These are phyloP conservation scores for Plasmodium cynomolgi DNA, from an alignment of 169 alveolate genomes.

Conservation along the genomic window DNA sequence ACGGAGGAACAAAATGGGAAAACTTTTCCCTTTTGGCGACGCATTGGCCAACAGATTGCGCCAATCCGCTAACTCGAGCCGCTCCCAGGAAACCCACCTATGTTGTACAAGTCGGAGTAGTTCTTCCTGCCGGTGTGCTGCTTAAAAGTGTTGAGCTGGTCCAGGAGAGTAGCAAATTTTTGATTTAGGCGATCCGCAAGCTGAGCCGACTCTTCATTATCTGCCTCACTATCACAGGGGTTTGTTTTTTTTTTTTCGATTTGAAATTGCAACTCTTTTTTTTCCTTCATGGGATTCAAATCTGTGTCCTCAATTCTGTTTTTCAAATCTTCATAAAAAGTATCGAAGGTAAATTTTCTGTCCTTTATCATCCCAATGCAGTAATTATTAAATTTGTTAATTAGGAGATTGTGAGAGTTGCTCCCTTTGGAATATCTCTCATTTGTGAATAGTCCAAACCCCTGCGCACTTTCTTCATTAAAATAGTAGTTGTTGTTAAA, in stretches of 20 bases:
- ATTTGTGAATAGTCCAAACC: constrained; percentile 59
- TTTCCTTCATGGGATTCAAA: constrained; percentile 15
- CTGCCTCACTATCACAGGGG: constrained; percentile 3
- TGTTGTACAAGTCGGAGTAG: constrained; percentile 44
- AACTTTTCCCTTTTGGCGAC: background rate
- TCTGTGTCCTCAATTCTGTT: constrained; percentile 53
- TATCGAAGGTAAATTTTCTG: constrained; percentile 32
- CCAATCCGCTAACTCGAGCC: background rate
- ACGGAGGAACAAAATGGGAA: background rate
- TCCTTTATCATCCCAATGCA: constrained; percentile 60
- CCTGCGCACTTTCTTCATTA: constrained; percentile 60
- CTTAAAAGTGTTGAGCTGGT: constrained; percentile 10
- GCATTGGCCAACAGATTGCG: background rate
- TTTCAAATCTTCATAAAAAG: constrained; percentile 57
- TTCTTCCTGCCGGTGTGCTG: constrained; percentile 2
- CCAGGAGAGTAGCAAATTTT: constrained; percentile 15
- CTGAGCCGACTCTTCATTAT: background rate
- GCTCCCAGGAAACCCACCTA: constrained; percentile 6
- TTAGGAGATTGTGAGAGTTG: constrained; percentile 34
- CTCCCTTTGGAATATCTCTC: constrained; percentile 27
- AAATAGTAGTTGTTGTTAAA: constrained; percentile 67
- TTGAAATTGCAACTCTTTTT: constrained; percentile 34
- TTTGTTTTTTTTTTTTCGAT: constrained; percentile 38
- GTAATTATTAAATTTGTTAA: constrained; percentile 63
- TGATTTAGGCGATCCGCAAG: background rate